phyloP scores from a whole-genome alignment of 2,329 filamentous ascomycete species.

The Elsinoe arachidis region DNA sequence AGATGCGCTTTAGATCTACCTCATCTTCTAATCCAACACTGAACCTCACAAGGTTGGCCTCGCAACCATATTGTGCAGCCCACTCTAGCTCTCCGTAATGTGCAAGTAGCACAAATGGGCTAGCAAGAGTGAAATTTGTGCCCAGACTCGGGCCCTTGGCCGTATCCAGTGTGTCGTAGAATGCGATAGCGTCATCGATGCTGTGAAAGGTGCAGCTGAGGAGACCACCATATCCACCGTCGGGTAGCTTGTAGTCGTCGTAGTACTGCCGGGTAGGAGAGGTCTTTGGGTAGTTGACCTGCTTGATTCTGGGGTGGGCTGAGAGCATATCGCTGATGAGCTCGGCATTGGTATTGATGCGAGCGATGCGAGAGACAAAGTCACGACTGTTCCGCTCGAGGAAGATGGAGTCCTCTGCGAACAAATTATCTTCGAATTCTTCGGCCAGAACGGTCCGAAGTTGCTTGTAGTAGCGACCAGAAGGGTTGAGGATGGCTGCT shows the following conservation, averaged over 20 bases:
- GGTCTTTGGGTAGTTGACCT: constrained; percentile 79
- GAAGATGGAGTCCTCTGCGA: constrained; percentile 89
- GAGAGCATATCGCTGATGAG: constrained; percentile 65
- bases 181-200: constrained; percentile 62
- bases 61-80: constrained; percentile 73
- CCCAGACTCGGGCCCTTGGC: constrained; percentile 91
- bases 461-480: constrained; percentile 57
- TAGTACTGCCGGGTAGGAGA: constrained; percentile 63
- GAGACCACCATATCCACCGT: constrained; percentile 81
- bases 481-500: constrained; percentile 54
- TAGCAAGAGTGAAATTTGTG: constrained; percentile 82
- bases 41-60: constrained; percentile 69
- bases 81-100: constrained; percentile 91
- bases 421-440: constrained; percentile 82
- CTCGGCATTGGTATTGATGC: constrained; percentile 80
- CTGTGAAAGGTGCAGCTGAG: constrained; percentile 71
- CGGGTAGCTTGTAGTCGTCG: constrained; percentile 63
- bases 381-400: constrained; percentile 94
- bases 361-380: constrained; percentile 71
- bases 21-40: constrained; percentile 85
- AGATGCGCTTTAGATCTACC: constrained; percentile 52
- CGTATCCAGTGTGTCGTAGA: constrained; percentile 79
- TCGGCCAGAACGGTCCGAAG: constrained; percentile 58
- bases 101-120: constrained; percentile 79
- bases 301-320: constrained; percentile 56